Evolutionary conservation across 768 basidiomycete genomes (phyloP).

Genomic region (Boletus patriciae): DNA sequence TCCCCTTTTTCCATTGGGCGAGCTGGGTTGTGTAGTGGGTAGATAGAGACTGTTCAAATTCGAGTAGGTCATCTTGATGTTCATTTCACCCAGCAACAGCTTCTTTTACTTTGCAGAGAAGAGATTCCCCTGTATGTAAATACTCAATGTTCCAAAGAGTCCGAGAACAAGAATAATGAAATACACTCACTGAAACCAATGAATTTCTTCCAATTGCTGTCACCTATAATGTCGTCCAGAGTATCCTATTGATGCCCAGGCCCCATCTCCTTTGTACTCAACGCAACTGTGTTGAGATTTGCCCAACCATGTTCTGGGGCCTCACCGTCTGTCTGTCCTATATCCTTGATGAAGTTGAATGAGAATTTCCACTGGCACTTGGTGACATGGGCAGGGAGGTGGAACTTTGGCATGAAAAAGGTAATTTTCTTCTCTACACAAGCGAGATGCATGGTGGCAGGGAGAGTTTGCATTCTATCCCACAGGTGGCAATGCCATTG

Average conservation of each 20-base stretch:
- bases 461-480: too few species aligned
- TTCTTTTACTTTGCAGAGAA: too few species aligned
- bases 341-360: slow-evolving; percentile 27
- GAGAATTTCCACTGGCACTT: slow-evolving; percentile 33
- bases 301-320: slow-evolving; percentile 41
- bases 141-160: too few species aligned
- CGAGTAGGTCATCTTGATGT: too few species aligned
- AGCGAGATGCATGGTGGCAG: too few species aligned
- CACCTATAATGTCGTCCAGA: slow-evolving; percentile 38
- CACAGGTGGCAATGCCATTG: neutral
- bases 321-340: slow-evolving; percentile 23
- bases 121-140: too few species aligned
- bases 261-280: slow-evolving; percentile 32
- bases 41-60: too few species aligned
- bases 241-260: slow-evolving; percentile 34
- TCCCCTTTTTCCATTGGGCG: too few species aligned
- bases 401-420: slow-evolving; percentile 38
- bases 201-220: slow-evolving; percentile 38
- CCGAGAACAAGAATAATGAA: too few species aligned
- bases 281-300: slow-evolving; percentile 23
- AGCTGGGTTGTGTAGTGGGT: too few species aligned
- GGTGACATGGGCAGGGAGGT: slow-evolving; percentile 35
- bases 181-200: slow-evolving; percentile 23
- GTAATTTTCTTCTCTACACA: too few species aligned
- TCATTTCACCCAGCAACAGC: too few species aligned